These are phyloP conservation scores for Cornus kousa DNA, from an alignment of 148 eudicot genomes.

Conservation along the genomic window DNA sequence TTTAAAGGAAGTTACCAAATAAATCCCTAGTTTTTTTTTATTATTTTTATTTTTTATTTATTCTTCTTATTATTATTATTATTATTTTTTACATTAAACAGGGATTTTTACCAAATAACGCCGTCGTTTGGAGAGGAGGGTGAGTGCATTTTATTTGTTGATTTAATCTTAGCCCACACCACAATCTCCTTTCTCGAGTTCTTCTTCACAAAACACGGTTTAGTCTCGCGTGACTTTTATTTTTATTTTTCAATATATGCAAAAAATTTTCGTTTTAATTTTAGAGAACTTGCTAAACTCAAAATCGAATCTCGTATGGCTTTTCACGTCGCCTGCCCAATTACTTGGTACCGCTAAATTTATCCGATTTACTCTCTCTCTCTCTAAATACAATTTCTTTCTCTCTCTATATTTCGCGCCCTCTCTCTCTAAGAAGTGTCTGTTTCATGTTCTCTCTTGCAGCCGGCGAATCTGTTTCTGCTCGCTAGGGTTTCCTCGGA, in stretches of 20 bases:
- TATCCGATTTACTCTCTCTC: conserved; percentile 6
- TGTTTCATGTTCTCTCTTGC: conserved; percentile 11
- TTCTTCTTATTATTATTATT: too few relatives aligned
- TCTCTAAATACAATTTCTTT: background rate
- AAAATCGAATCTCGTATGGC: conserved; percentile 39
- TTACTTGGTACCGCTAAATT: conserved; percentile 59
- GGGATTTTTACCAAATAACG: too few relatives aligned
- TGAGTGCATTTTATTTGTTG: too few relatives aligned
- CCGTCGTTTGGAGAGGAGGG: too few relatives aligned
- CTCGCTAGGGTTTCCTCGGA: conserved; percentile 57
- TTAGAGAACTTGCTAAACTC: background rate
- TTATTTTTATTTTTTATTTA: too few relatives aligned
- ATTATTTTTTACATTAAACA: too few relatives aligned
- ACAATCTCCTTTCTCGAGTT: background rate
- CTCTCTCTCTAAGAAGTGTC: background rate
- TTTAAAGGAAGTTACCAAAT: too few relatives aligned
- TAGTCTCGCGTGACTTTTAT: background rate
- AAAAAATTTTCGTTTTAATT: background rate
- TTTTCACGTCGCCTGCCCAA: conserved; percentile 96
- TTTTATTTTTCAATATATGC: background rate
- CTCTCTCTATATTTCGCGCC: conserved; percentile 11
- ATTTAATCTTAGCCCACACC: too few relatives aligned
- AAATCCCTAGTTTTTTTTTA: too few relatives aligned
- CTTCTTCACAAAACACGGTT: background rate
- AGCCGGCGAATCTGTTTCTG: conserved; percentile 89